Evolutionary conservation across 306 rosid species (phyloP).

Genomic region (Trifolium pratense): DNA sequence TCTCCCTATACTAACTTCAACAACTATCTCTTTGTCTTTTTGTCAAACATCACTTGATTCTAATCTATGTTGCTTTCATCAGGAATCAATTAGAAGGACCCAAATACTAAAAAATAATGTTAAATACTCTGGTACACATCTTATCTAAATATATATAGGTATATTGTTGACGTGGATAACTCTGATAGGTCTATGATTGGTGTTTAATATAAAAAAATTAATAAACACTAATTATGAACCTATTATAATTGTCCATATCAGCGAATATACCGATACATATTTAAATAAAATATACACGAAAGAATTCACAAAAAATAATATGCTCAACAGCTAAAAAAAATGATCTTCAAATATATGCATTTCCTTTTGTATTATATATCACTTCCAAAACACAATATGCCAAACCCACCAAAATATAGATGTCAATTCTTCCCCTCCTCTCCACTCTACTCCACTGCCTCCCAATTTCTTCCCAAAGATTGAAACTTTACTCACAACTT

Average conservation of each 20-base stretch:
- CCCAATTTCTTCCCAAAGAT: constrained; percentile 25
- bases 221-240: too few species aligned
- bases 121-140: too few species aligned
- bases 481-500: constrained; percentile 32
- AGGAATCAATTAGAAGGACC: constrained; percentile 45
- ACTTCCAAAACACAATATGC: constrained; percentile 57
- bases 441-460: constrained; percentile 1
- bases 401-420: constrained; percentile 52
- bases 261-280: too few species aligned
- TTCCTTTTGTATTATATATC: constrained; percentile 47
- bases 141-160: too few species aligned
- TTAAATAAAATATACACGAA: too few species aligned
- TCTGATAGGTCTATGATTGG: too few species aligned
- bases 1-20: constrained; percentile 59
- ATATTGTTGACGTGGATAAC: too few species aligned
- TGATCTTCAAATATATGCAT: constrained; percentile 49
- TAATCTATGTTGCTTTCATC: constrained; percentile 56
- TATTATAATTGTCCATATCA: too few species aligned
- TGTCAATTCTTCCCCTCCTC: neutral
- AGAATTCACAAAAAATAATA: too few species aligned
- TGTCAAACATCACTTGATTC: constrained; percentile 64
- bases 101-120: constrained; percentile 41
- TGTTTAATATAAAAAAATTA: too few species aligned
- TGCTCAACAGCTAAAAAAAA: constrained; percentile 45
- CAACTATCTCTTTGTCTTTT: constrained; percentile 59